Evolutionary conservation across 164 flowering plant genomes (phyloP), one percentile per base, ranked within the genome.

Genomic region (Stephania japonica): DNA sequence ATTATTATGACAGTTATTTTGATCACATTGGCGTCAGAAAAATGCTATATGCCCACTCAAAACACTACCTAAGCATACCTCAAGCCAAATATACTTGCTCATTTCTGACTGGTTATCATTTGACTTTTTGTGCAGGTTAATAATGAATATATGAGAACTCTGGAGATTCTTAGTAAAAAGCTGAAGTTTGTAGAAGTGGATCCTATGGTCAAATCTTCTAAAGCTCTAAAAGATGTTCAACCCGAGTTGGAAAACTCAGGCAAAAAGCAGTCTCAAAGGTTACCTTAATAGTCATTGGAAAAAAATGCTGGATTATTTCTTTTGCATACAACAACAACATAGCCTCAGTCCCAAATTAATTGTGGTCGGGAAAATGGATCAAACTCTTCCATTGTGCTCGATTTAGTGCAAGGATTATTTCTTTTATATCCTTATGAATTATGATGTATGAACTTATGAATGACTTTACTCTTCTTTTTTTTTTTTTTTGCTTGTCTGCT

Each of bases 211-310:
- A 91, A 88, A 81, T 79, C 87, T 41, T 88, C 99, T 67, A 89
- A 87, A 83, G 97, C 99, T 80, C 83, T 93, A 49, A 91, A 86
- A 78, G 99, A 95, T 88, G 97, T 95, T 70, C 97, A 93, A 77
- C 98, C 99, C 65, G 98, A 95, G 83, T 82, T 95, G 78, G 99
- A 93, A 87, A 83, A 73, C 96, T 95, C 67, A 84, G 99, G 72
- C 97, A 93, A 77, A 95, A 91, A 82, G 94, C 98, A 70, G 88
- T 95, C 42, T 88, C 98, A 53, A 95, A 93, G 99, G 99, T 95
- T 69, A 4, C 19, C 64, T 24, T 19, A 47, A 18, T 21, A 4
- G 7, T n/a, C 21, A 3, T 47, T 59, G 64, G 64, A 59, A 0
- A 59, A 59, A 59, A 59, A 59, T 21, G 21, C 19, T 32, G 38